phyloP scores from a whole-genome alignment of 108 stramenopile species.

The Asterionellopsis glacialis region DNA sequence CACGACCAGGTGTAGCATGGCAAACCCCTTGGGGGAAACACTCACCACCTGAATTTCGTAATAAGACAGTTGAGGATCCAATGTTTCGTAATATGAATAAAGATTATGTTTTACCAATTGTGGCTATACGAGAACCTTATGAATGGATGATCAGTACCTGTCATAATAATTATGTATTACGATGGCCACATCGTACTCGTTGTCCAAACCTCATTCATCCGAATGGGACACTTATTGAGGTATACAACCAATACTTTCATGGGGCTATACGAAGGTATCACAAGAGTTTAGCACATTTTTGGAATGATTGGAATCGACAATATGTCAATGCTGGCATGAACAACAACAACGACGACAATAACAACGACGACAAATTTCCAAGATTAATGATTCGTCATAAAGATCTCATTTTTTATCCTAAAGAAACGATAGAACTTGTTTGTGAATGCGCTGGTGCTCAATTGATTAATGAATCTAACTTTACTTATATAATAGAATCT shows the following conservation, averaged over 20 bases:
- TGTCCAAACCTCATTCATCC: slow-evolving; percentile 49
- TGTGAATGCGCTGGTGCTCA: slow-evolving; percentile 75
- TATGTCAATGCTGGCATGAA: slow-evolving; percentile 50
- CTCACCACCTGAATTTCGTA: slow-evolving; percentile 50
- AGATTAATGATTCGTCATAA: slow-evolving; percentile 78
- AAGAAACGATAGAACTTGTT: slow-evolving; percentile 41
- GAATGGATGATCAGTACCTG: slow-evolving; percentile 78
- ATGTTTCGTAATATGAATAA: slow-evolving; percentile 34
- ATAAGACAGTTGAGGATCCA: slow-evolving; percentile 39
- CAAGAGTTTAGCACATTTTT: slow-evolving; percentile 51
- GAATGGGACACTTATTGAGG: slow-evolving; percentile 18
- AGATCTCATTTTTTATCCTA: slow-evolving; percentile 71
- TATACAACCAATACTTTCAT: slow-evolving; percentile 13
- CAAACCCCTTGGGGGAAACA: slow-evolving; percentile 56
- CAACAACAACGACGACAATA: slow-evolving; percentile 51
- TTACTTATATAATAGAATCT: slow-evolving; percentile 53
- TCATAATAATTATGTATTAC: slow-evolving; percentile 54
- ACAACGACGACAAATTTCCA: slow-evolving; percentile 62
- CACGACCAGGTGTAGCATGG: slow-evolving; percentile 1
- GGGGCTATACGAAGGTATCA: slow-evolving; percentile 11
- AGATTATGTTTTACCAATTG: slow-evolving; percentile 61
- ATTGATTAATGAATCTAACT: slow-evolving; percentile 34
- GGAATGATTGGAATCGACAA: slow-evolving; percentile 68
- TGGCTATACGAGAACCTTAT: slow-evolving; percentile 65
- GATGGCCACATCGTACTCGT: slow-evolving; percentile 40